Conservation (phyloP, 2,329 filamentous ascomycete species). For the Aphanoascus verrucosus region DNA sequence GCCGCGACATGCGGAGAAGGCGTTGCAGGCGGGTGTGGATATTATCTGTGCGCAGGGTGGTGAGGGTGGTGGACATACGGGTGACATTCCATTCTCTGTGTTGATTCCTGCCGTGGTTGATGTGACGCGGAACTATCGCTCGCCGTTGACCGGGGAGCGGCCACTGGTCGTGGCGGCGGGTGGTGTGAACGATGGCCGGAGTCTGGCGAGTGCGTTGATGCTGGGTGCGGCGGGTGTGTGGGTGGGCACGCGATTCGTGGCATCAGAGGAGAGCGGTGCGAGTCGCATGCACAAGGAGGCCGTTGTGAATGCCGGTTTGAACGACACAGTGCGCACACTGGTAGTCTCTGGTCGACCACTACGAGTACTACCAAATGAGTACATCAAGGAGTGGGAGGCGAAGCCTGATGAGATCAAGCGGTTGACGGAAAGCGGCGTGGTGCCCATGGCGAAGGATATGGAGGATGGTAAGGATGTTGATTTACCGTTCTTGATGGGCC, state of each 20-base stretch:
- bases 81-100: constrained; percentile 74
- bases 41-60: constrained; percentile 87
- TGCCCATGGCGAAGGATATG: constrained; percentile 73
- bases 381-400: constrained; percentile 69
- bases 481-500: constrained; percentile 83
- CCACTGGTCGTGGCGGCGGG: constrained; percentile 82
- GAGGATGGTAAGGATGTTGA: constrained; percentile 75
- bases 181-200: constrained; percentile 72
- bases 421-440: constrained; percentile 64
- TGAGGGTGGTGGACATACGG: constrained; percentile 88
- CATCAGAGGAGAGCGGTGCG: constrained; percentile 68
- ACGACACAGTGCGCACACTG: constrained; percentile 71
- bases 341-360: constrained; percentile 74
- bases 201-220: constrained; percentile 71
- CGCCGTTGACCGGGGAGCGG: constrained; percentile 56
- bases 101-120: constrained; percentile 81
- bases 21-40: constrained; percentile 75
- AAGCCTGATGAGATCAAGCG: constrained; percentile 62
- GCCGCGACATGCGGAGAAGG: constrained; percentile 82
- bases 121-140: constrained; percentile 61
- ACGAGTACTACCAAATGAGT: constrained; percentile 71
- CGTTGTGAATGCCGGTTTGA: constrained; percentile 67
- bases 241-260: constrained; percentile 91
- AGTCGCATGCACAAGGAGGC: constrained; percentile 72
- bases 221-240: constrained; percentile 81